Conservation (phyloP, 208 protist species). For the Leishmania tarentolae region DNA sequence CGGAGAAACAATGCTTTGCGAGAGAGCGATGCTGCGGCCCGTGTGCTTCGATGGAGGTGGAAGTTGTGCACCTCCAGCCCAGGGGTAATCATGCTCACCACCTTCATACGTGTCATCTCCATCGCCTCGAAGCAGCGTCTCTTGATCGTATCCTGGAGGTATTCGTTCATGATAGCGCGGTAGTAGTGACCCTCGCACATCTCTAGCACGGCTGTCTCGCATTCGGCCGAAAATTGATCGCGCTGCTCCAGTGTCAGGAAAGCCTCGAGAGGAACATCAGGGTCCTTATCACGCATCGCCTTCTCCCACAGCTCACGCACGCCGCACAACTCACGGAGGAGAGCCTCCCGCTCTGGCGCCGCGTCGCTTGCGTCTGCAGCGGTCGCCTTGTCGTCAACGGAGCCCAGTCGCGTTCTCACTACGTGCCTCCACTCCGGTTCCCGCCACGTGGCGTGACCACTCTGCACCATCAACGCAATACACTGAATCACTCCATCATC, state of each 20-base stretch:
- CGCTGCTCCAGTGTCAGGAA: conserved; percentile 67
- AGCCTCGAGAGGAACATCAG: conserved; percentile 57
- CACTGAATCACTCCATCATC: conserved; percentile 29
- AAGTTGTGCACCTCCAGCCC: conserved; percentile 82
- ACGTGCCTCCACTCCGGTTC: conserved; percentile 39
- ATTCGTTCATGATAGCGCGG: conserved; percentile 70
- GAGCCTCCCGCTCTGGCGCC: conserved; percentile 8
- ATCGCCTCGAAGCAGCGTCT: conserved; percentile 84
- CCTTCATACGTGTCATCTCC: conserved; percentile 67
- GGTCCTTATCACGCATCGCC: conserved; percentile 41
- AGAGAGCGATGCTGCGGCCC: conserved; percentile 39
- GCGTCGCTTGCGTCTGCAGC: not conserved
- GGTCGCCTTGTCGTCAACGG: not conserved
- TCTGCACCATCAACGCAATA: conserved; percentile 13
- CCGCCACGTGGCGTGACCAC: conserved; percentile 34
- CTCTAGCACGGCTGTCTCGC: conserved; percentile 52
- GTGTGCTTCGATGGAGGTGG: conserved; percentile 53
- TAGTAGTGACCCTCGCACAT: conserved; percentile 79
- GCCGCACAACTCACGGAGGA: conserved; percentile 23
- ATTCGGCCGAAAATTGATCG: conserved; percentile 62
- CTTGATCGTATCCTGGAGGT: conserved; percentile 67
- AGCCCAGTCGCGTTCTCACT: not conserved
- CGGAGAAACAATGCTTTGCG: conserved; percentile 85
- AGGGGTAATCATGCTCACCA: conserved; percentile 52
- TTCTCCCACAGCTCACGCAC: conserved; percentile 54